Conservation (phyloP, 192 early-diverging fungal genomes). For the Backusella parvicylindrica region DNA sequence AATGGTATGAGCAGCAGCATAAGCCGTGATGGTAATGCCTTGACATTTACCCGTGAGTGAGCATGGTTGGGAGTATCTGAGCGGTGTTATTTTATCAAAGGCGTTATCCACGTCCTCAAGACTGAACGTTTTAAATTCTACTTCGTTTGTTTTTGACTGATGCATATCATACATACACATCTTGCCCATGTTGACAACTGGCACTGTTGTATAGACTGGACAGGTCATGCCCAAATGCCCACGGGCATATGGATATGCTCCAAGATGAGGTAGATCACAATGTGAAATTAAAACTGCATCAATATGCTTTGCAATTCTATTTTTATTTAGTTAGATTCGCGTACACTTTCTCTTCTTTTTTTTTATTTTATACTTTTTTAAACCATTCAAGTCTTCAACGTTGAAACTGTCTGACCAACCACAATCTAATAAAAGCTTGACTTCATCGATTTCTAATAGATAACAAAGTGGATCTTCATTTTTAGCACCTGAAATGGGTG, state of each 20-base stretch:
- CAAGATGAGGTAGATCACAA: constrained; percentile 83
- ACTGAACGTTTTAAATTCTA: constrained; percentile 75
- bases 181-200: constrained; percentile 88
- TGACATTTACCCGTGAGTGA: constrained; percentile 73
- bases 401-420: constrained; percentile 84
- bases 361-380: constrained; percentile 54
- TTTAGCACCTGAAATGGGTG: constrained; percentile 80
- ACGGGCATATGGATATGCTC: constrained; percentile 80
- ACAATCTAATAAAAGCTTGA: constrained; percentile 93
- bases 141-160: constrained; percentile 60
- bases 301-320: constrained; percentile 81
- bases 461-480: constrained; percentile 87
- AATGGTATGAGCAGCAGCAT: constrained; percentile 89
- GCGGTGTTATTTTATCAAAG: constrained; percentile 74
- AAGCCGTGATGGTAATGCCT: constrained; percentile 87
- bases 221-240: constrained; percentile 78
- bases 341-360: background rate
- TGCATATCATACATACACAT: constrained; percentile 81
- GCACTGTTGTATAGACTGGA: constrained; percentile 87
- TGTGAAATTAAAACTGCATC: constrained; percentile 91
- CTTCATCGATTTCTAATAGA: constrained; percentile 86
- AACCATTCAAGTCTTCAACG: constrained; percentile 57
- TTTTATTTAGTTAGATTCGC: background rate
- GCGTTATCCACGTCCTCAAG: constrained; percentile 80
- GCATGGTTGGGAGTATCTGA: constrained; percentile 88